These are phyloP conservation scores for Stachybotrys elegans DNA, from an alignment of 2,329 filamentous ascomycete genomes.

Conservation along the genomic window DNA sequence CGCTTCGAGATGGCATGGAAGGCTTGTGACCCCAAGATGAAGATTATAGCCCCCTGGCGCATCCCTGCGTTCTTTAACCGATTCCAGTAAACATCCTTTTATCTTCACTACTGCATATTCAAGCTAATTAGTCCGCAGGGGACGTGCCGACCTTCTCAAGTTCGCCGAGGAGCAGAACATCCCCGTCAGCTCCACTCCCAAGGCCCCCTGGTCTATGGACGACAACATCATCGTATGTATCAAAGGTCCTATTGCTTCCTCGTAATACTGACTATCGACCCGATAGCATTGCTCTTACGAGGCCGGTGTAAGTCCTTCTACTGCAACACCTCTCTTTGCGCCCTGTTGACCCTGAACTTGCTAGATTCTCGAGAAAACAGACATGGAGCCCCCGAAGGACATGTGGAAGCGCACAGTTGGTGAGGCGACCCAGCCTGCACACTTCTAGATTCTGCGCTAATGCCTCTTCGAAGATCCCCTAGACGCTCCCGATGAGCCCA, in stretches of 20 bases:
- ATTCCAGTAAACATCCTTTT: slow-evolving; percentile 40
- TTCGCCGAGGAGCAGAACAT: slow-evolving; percentile 63
- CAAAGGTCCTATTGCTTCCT: too few relatives aligned
- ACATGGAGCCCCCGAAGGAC: slow-evolving; percentile 56
- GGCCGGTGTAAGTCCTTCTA: too few relatives aligned
- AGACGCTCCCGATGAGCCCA: slow-evolving; percentile 51
- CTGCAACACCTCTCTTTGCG: too few relatives aligned
- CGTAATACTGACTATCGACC: slow-evolving; percentile 2
- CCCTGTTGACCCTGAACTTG: too few relatives aligned
- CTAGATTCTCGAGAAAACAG: slow-evolving; percentile 52
- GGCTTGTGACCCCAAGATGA: slow-evolving; percentile 53
- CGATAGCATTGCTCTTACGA: not conserved
- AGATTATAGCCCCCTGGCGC: slow-evolving; percentile 69
- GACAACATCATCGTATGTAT: slow-evolving; percentile 38
- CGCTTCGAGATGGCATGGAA: slow-evolving; percentile 29
- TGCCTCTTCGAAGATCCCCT: slow-evolving; percentile 58
- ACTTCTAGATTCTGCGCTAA: too few relatives aligned
- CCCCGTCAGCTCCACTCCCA: slow-evolving; percentile 68
- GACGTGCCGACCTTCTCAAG: slow-evolving; percentile 67
- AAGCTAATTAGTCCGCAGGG: slow-evolving; percentile 25
- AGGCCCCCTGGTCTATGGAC: slow-evolving; percentile 61
- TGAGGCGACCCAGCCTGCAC: slow-evolving; percentile 3
- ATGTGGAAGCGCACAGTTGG: slow-evolving; percentile 61
- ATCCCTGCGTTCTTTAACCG: slow-evolving; percentile 63
- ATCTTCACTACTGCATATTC: not conserved